phyloP scores from a whole-genome alignment of 2,329 filamentous ascomycete genomes.

The Pseudopyricularia javanii region DNA sequence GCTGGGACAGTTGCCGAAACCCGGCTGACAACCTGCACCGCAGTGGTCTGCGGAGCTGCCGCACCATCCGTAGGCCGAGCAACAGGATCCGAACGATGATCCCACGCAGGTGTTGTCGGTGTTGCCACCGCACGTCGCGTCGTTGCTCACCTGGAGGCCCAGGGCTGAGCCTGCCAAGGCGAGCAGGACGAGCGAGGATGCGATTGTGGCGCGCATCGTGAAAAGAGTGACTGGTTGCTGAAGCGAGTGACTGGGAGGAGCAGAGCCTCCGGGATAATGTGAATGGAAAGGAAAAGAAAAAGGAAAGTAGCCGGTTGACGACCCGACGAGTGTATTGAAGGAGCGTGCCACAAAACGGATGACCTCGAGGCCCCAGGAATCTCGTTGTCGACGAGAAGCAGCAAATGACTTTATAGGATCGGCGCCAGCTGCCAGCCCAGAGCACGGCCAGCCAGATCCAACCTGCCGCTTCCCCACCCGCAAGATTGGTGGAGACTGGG shows the following conservation, averaged over 20 bases:
- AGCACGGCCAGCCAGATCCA: no score
- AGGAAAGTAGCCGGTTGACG: background rate
- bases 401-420: no score
- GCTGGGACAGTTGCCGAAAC: background rate
- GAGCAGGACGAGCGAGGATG: background rate
- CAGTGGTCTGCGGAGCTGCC: background rate
- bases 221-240: background rate
- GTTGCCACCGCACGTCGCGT: slow-evolving; percentile 4
- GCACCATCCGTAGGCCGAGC: background rate
- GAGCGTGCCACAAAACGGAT: no score
- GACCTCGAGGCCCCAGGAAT: no score
- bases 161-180: background rate
- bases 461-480: no score
- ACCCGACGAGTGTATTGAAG: no score
- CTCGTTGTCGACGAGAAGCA: no score
- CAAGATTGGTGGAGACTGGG: no score
- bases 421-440: no score
- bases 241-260: background rate
- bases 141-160: slow-evolving; percentile 1
- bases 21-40: background rate
- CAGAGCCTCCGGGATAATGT: background rate
- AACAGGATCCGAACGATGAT: background rate
- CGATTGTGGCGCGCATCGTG: background rate
- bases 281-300: background rate
- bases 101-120: background rate